Base-by-base conservation (phyloP, 2,329 filamentous ascomycete species). In the Myriangium duriaei region DNA sequence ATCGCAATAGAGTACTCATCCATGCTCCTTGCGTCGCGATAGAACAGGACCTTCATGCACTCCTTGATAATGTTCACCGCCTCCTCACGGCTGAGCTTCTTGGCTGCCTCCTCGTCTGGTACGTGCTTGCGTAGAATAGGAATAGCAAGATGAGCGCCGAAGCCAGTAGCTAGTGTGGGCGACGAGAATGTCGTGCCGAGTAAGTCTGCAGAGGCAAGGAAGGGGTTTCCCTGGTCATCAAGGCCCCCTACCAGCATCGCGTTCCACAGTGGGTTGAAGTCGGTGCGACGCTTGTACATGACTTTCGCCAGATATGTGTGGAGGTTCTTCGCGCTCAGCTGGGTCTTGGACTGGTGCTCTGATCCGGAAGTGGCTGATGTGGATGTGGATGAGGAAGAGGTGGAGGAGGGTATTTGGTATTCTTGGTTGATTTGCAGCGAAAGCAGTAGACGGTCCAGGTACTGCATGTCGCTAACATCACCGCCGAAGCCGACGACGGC, bases 381-480 rank as follows among this genome's bases (percentile, higher is more conserved):
- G 15, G 35, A 21, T 14, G 36, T 28, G 36, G 36, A 7, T 34
- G 51, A 50, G 53, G 50, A 59, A 48, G 61, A 57, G 42, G 71
- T 72, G 11, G 34, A 30, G 34, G 51, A 50, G 53, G 50, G 59
- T 47, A 61, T 57, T 42, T 71, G 72, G 69, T 98, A 96, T 57
- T 85, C 81, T 69, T 96, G 87, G 59, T 81, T 73, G 61, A 92
- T 85, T 58, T 82, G 77, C 52, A 96, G 80, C 46, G 83, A 81
- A 55, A 74, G 79, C 51, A 98, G 79, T 55, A 94, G 76, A 51
- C 91, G 79, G 73, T 94, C 82, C 50, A 98, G 77, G 69, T 92
- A 92, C 69, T 98, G 91, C 91, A 98, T 96, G 69, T 98, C 91
- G 47, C 84, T 93, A 52, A 98, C 80, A 67, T 98, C 91, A 60